phyloP scores from a whole-genome alignment of 176 grass and related monocot genomes.

The Aegilops umbellulata region DNA sequence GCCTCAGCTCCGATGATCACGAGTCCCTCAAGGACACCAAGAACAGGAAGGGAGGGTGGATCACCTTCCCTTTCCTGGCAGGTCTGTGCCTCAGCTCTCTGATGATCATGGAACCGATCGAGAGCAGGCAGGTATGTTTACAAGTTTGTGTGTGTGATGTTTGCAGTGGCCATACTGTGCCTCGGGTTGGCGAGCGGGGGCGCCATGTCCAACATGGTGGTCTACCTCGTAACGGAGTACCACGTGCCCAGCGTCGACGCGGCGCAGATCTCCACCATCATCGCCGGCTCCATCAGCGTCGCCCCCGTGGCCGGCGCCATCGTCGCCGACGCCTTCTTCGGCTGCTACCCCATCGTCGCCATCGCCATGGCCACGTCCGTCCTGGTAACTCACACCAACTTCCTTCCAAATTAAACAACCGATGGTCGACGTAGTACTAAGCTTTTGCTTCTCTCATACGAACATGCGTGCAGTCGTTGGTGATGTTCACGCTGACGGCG shows the following conservation, averaged over 20 bases:
- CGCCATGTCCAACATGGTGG: conserved; percentile 43
- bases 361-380: conserved; percentile 38
- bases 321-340: conserved; percentile 73
- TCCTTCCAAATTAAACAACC: no score
- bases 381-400: neutral
- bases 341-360: conserved; percentile 59
- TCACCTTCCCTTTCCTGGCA: conserved; percentile 74
- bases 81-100: no score
- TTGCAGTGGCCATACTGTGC: conserved; percentile 36
- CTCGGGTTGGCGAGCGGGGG: conserved; percentile 30
- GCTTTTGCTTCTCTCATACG: no score
- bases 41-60: conserved; percentile 55
- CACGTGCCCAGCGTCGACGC: conserved; percentile 74
- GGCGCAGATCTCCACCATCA: conserved; percentile 64
- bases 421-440: no score
- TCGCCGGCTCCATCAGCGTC: conserved; percentile 49
- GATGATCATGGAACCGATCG: no score
- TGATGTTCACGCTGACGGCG: conserved; percentile 65
- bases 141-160: no score
- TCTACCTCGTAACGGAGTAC: conserved; percentile 67
- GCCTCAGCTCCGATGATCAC: neutral
- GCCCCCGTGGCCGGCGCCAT: conserved; percentile 62
- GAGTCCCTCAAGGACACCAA: conserved; percentile 31
- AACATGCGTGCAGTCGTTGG: conserved; percentile 39
- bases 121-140: no score